Evolutionary conservation across 2,329 filamentous ascomycete species (phyloP).

Genomic region (Cladophialophora psammophila): DNA sequence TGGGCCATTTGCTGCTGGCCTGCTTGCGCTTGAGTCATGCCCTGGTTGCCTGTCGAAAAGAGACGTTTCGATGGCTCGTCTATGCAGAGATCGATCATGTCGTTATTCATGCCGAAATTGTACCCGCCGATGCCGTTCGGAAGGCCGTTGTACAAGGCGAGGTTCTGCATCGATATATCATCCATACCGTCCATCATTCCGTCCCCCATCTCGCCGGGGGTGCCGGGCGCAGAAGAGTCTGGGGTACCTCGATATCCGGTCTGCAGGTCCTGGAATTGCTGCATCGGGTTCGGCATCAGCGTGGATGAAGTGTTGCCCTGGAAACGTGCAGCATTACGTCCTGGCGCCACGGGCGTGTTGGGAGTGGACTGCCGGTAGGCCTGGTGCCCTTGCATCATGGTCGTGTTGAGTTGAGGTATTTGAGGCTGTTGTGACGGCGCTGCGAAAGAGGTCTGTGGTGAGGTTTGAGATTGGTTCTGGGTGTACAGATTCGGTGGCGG

Average conservation of each 20-base stretch:
- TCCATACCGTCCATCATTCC: slow-evolving; percentile 70
- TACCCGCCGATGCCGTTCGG: slow-evolving; percentile 47
- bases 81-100: slow-evolving; percentile 71
- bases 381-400: slow-evolving; percentile 76
- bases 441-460: slow-evolving; percentile 67
- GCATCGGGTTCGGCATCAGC: slow-evolving; percentile 76
- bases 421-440: slow-evolving; percentile 58
- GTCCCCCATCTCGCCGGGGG: slow-evolving; percentile 77
- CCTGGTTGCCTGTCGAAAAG: slow-evolving; percentile 81
- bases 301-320: slow-evolving; percentile 95
- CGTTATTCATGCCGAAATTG: slow-evolving; percentile 57
- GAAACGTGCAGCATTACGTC: slow-evolving; percentile 62
- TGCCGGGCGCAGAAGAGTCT: slow-evolving; percentile 73
- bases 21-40: slow-evolving; percentile 60
- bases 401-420: slow-evolving; percentile 78
- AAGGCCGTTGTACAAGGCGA: slow-evolving; percentile 49
- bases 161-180: slow-evolving; percentile 65
- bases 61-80: slow-evolving; percentile 94
- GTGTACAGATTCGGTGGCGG: slow-evolving; percentile 50
- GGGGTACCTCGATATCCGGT: slow-evolving; percentile 60
- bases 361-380: slow-evolving; percentile 86
- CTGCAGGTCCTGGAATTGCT: slow-evolving; percentile 64
- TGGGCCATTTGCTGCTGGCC: slow-evolving; percentile 67
- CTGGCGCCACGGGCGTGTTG: slow-evolving; percentile 78
- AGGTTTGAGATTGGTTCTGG: slow-evolving; percentile 72